These are phyloP conservation scores for Volvox carteri DNA, from an alignment of 163 green algal species.

Conservation along the genomic window DNA sequence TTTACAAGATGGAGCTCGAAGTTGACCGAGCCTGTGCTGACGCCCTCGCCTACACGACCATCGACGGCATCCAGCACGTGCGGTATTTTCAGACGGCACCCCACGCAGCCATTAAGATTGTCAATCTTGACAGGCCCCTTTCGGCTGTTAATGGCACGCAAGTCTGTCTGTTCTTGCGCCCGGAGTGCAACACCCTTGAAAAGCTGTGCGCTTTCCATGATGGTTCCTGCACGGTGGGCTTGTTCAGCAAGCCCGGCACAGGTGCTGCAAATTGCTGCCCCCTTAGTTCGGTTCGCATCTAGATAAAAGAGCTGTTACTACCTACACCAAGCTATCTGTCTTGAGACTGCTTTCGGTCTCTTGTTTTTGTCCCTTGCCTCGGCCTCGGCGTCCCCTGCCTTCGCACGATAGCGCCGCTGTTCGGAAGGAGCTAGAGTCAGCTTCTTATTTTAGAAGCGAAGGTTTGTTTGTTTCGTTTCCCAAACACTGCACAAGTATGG, in stretches of 20 bases:
- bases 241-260: constrained; percentile 31
- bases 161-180: constrained; percentile 50
- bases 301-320: no score
- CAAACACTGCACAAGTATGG: no score
- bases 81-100: constrained; percentile 54
- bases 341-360: no score
- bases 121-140: constrained; percentile 37
- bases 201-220: constrained; percentile 49
- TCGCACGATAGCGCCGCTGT: no score
- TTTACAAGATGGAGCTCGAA: constrained; percentile 63
- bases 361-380: no score
- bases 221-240: constrained; percentile 23
- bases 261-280: constrained; percentile 21
- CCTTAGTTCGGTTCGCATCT: background rate
- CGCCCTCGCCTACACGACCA: constrained; percentile 40
- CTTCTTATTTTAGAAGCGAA: no score
- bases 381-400: no score
- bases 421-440: no score
- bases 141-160: constrained; percentile 7
- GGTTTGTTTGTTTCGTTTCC: no score
- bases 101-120: constrained; percentile 50
- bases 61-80: constrained; percentile 38
- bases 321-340: no score
- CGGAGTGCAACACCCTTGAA: constrained; percentile 37
- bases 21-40: constrained; percentile 12